Evolutionary conservation across 1,139 yeast species (phyloP).

Genomic region (Suhomyces bokatorum): DNA sequence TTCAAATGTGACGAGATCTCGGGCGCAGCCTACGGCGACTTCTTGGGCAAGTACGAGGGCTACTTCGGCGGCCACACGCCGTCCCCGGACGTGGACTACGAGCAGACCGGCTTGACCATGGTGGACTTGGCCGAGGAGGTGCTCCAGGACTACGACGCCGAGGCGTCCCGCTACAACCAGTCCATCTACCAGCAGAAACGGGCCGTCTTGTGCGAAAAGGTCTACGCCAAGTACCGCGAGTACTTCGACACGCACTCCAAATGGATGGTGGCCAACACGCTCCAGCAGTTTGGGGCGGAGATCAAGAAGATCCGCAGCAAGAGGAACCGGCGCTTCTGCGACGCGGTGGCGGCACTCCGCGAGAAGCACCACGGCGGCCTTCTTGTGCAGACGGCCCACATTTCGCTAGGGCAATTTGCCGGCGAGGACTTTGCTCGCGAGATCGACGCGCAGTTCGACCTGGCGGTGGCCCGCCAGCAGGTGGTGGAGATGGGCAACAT

Average conservation of each 20-base stretch:
- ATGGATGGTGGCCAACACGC: conserved; percentile 8
- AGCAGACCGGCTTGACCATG: conserved; percentile 44
- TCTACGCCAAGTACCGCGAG: conserved; percentile 45
- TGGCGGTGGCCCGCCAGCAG: conserved; percentile 40
- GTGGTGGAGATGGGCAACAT: conserved; percentile 45
- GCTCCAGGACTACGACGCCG: conserved; percentile 56
- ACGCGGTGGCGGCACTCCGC: conserved; percentile 6
- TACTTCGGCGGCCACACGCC: conserved; percentile 15
- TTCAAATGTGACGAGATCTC: conserved; percentile 93
- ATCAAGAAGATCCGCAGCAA: conserved; percentile 11
- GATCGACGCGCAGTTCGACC: conserved; percentile 21
- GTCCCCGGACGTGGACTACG: conserved; percentile 29
- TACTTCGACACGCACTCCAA: conserved; percentile 38
- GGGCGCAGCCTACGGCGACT: conserved; percentile 48
- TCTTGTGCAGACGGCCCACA: conserved; percentile 16
- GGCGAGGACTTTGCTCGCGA: conserved; percentile 15
- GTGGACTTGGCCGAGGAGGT: conserved; percentile 44
- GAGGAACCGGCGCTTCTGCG: conserved; percentile 8
- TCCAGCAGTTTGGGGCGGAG: conserved; percentile 7
- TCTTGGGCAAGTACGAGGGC: conserved; percentile 37
- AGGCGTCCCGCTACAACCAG: conserved; percentile 72
- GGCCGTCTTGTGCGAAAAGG: conserved; percentile 43
- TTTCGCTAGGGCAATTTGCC: conserved; percentile 29
- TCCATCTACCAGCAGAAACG: conserved; percentile 67
- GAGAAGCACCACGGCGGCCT: conserved; percentile 15